Base-by-base conservation (phyloP, 2,329 filamentous ascomycete genomes). In the Fusarium continuum region DNA sequence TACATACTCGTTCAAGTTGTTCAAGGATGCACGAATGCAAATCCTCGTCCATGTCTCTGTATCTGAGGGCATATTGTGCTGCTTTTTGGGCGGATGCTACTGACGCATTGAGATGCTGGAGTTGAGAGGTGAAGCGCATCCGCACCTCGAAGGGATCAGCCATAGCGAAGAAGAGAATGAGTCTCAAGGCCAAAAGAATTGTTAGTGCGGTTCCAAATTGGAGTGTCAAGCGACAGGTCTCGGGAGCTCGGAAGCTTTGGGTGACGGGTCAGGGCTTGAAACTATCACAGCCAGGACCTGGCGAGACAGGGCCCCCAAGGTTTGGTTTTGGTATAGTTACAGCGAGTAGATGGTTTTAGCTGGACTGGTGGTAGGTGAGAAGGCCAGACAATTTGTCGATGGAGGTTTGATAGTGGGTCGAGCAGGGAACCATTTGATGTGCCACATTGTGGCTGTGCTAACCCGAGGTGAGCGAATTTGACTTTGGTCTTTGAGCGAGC, bases 11-110 rank as follows among this genome's bases (percentile, higher is more conserved):
- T 77, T 98, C 94, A 25, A 99, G 84, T 77, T 98, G 94, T 78
- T 99, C 95, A 36, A 99, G 79, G 71, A 99, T 98, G 78, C 96
- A 99, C 17, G 91, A 96, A 77, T 99, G 95, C 69, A 99, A 81
- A 77, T 99, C 95, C 80, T 99, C 96, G 74, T 96, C 92, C 88
- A 96, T 92, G 72, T 98, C 93, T 66, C 88, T 88, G 79, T 97
- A 91, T 77, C 93, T 96, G 62, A 99, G 84, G 13, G 95, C 95
- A 88, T 96, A 99, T 75, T 93, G 90, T 23, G 95, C 94, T 4
- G 93, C 92, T 79, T 97, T 97, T 72, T 94, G 91, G 2, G 93
- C 91, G 13, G 93, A 94, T 13, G 90, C 91, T 54, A 95, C 90
- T 6, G 91, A 94, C 11, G 95, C 95, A 75, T 93, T 96, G 61